phyloP scores from a whole-genome alignment of 2,329 filamentous ascomycete genomes.

The Neonectria magnoliae region DNA sequence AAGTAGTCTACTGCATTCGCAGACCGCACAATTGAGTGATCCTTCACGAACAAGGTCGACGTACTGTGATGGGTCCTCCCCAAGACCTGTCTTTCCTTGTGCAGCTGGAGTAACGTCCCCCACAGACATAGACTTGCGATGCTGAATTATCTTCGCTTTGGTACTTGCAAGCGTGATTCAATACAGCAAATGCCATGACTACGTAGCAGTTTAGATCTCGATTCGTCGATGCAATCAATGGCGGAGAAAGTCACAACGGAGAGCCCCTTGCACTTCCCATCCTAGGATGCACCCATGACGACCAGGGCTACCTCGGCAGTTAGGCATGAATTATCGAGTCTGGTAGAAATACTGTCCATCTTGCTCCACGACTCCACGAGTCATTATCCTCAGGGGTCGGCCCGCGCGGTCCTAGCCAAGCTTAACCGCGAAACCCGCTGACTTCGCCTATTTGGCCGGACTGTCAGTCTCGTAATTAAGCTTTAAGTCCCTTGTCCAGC shows the following conservation, averaged over 20 bases:
- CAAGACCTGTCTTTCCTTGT: neutral
- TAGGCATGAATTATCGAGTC: neutral
- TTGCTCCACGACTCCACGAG: neutral
- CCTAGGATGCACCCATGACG: neutral
- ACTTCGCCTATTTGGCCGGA: neutral
- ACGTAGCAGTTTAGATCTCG: neutral
- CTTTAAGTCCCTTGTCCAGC: neutral
- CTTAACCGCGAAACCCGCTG: slow-evolving; percentile 2
- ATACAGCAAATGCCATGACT: neutral
- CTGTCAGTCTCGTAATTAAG: neutral
- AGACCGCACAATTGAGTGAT: neutral
- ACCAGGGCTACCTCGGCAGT: neutral
- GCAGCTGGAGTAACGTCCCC: neutral
- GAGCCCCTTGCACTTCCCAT: neutral
- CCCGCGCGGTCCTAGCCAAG: neutral
- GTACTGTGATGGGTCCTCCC: neutral
- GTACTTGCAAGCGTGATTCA: neutral
- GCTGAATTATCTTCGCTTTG: neutral
- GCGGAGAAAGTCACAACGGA: neutral
- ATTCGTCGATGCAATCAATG: neutral
- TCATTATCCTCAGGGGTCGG: neutral
- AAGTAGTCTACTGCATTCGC: no score
- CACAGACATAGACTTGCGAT: neutral
- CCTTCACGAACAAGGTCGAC: neutral
- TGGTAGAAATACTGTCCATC: neutral